A percentile compares a stretch with the other conserved stretches of the same genome.
phyloP scores from a whole-genome alignment of 768 basidiomycete species.

The Xanthoconium purpureum region DNA sequence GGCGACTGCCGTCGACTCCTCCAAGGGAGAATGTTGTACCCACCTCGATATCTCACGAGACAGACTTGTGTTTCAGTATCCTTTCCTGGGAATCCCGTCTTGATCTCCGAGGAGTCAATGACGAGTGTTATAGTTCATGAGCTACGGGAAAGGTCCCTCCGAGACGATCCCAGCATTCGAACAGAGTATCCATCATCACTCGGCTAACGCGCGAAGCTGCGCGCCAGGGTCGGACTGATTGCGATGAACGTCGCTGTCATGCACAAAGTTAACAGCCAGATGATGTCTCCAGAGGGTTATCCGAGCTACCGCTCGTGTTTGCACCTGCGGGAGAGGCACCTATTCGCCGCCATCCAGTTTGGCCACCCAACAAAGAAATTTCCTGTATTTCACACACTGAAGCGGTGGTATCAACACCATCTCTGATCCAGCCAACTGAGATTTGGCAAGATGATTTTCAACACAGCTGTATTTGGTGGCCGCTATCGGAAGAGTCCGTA shows the following conservation, averaged over 20 bases:
- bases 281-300: neutral
- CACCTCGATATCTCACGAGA: conserved; percentile 21
- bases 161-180: conserved; percentile 13
- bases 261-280: neutral
- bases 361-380: conserved; percentile 1
- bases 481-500: conserved; percentile 22
- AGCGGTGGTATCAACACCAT: conserved; percentile 21
- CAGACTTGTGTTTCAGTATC: conserved; percentile 14
- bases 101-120: conserved; percentile 29
- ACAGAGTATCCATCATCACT: conserved; percentile 3
- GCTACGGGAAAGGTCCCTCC: conserved; percentile 4
- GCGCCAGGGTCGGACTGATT: conserved; percentile 16
- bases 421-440: conserved; percentile 20
- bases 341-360: conserved; percentile 1
- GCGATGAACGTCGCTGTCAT: conserved; percentile 6
- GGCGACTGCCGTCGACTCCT: conserved; percentile 17
- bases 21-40: conserved; percentile 16
- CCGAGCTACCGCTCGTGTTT: neutral
- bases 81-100: conserved; percentile 12
- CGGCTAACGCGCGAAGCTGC: conserved; percentile 4
- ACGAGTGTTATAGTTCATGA: conserved; percentile 5
- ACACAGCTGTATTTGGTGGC: conserved; percentile 13
- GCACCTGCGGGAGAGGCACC: neutral
- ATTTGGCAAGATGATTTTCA: conserved; percentile 25
- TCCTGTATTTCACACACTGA: conserved; percentile 5